Evolutionary conservation across 2,329 filamentous ascomycete species (phyloP).

Genomic region (Sarocladium oryzae): DNA sequence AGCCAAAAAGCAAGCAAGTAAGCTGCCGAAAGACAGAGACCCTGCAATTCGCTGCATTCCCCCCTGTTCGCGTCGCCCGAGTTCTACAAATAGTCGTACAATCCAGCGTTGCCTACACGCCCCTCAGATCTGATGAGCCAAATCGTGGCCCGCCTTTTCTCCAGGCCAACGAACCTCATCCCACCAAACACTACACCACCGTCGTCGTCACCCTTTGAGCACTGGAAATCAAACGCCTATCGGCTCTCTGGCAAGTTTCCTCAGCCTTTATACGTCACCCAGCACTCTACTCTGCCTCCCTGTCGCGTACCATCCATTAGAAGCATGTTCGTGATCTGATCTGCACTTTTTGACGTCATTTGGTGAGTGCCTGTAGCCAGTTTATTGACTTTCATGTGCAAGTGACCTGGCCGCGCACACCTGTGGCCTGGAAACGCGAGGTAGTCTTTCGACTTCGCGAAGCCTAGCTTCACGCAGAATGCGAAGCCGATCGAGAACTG

Average conservation of each 20-base stretch:
- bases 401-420: neutral
- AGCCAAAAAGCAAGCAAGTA: neutral
- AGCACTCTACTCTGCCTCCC: neutral
- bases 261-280: neutral
- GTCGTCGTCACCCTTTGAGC: neutral
- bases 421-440: too few species aligned
- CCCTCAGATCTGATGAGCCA: too few species aligned
- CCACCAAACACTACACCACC: neutral
- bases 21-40: neutral
- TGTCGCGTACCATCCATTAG: too few species aligned
- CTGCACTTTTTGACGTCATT: constrained; percentile 9
- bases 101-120: too few species aligned
- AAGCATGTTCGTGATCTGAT: neutral
- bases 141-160: constrained; percentile 1
- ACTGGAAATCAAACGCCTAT: neutral
- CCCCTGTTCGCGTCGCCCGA: too few species aligned
- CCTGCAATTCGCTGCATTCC: too few species aligned
- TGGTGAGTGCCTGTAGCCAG: neutral
- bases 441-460: too few species aligned
- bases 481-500: too few species aligned
- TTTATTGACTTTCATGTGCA: neutral
- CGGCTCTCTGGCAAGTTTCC: neutral
- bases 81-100: too few species aligned
- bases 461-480: too few species aligned
- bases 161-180: constrained; percentile 7